A percentile compares a stretch with the other conserved stretches of the same genome.
Evolutionary conservation across 1,284 basidiomycete genomes (phyloP).

Genomic region (Caloboletus firmus): DNA sequence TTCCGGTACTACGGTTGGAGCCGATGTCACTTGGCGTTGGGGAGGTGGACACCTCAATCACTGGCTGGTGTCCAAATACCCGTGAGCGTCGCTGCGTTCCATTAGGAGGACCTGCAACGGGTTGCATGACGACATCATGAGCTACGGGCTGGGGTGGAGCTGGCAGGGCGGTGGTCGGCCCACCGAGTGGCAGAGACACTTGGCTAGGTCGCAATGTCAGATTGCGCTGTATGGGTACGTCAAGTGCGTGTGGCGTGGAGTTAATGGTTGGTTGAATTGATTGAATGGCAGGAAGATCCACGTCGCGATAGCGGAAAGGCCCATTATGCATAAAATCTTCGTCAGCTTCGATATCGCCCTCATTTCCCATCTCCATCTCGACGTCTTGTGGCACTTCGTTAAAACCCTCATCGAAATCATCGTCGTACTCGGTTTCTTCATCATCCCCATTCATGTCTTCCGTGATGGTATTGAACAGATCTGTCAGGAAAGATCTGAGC

Average conservation of each 20-base stretch:
- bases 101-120: constrained; percentile 14
- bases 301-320: constrained; percentile 28
- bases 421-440: constrained; percentile 74
- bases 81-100: constrained; percentile 35
- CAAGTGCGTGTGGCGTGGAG: constrained; percentile 22
- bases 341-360: constrained; percentile 43
- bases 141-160: constrained; percentile 3
- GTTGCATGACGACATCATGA: constrained; percentile 22
- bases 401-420: constrained; percentile 56
- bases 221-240: constrained; percentile 36
- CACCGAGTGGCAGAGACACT: constrained; percentile 7
- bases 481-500: constrained; percentile 76
- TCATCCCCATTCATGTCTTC: constrained; percentile 62
- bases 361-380: constrained; percentile 49
- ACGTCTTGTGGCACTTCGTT: constrained; percentile 54
- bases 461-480: constrained; percentile 69
- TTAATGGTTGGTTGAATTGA: constrained; percentile 30
- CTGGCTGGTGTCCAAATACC: constrained; percentile 57
- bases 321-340: constrained; percentile 37
- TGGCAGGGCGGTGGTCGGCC: constrained; percentile 2
- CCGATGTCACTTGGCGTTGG: constrained; percentile 58
- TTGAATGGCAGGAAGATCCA: constrained; percentile 22
- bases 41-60: constrained; percentile 60
- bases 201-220: constrained; percentile 28
- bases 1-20: constrained; percentile 54